Conservation (phyloP, 495 filamentous ascomycete species). For the Ramalina peruviana region DNA sequence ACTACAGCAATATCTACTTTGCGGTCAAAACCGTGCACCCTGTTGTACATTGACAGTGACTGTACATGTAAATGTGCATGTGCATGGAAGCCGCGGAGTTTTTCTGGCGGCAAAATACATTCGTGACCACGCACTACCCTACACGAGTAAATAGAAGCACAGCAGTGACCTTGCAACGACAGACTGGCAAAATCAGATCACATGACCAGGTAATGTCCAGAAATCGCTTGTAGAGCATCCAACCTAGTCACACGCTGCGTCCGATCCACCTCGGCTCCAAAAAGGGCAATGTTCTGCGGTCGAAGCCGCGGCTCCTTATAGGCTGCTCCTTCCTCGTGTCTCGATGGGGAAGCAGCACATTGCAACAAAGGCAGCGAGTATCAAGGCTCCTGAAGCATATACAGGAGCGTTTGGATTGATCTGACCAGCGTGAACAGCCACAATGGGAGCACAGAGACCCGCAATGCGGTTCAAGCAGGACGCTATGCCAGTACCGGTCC, state of each 20-base stretch:
- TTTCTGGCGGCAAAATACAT: no score
- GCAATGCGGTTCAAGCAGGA: conserved; percentile 43
- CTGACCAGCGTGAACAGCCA: conserved; percentile 35
- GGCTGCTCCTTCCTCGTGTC: conserved; percentile 34
- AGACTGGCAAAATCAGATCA: no score
- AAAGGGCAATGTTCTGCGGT: neutral
- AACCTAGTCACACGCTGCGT: neutral
- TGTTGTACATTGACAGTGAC: no score
- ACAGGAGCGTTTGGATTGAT: conserved; percentile 34
- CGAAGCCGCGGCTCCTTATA: conserved; percentile 18
- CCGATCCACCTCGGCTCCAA: neutral
- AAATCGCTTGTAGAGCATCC: neutral
- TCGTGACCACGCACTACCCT: no score
- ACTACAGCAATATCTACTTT: no score
- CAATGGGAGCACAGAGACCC: conserved; percentile 43
- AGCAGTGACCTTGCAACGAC: no score
- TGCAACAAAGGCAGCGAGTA: conserved; percentile 36
- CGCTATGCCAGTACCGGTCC: conserved; percentile 43
- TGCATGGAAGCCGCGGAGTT: no score
- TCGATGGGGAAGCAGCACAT: conserved; percentile 41
- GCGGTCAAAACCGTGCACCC: no score
- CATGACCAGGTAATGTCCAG: neutral
- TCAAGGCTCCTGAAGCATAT: conserved; percentile 37
- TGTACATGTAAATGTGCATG: no score
- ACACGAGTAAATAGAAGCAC: no score